Evolutionary conservation across 2,329 filamentous ascomycete genomes (phyloP).

Genomic region (Botrytis byssoidea): DNA sequence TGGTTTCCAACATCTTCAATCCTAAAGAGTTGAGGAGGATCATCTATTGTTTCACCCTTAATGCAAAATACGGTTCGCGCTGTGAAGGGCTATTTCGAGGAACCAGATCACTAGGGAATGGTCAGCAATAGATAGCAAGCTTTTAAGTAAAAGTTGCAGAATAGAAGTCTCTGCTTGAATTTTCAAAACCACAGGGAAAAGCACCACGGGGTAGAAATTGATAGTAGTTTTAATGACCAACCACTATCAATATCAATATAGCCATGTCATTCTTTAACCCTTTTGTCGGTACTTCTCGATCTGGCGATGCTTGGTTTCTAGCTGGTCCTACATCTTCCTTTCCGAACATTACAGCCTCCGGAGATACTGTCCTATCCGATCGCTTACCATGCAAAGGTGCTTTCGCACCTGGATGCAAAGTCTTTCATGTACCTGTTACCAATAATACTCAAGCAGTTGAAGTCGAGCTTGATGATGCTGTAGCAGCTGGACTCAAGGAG

Average conservation of each 20-base stretch:
- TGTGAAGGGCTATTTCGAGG: background rate
- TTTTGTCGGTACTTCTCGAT: constrained; percentile 25
- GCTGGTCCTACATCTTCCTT: constrained; percentile 19
- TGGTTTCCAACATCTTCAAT: background rate
- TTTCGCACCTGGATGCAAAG: constrained; percentile 57
- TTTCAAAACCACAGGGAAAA: background rate
- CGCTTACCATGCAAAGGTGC: constrained; percentile 40
- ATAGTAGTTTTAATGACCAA: background rate
- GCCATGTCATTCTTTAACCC: constrained; percentile 9
- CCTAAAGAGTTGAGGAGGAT: background rate
- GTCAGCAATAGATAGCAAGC: background rate
- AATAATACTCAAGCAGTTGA: constrained; percentile 42
- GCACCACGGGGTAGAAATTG: background rate
- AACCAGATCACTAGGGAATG: background rate
- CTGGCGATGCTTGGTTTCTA: constrained; percentile 23
- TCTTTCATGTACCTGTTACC: constrained; percentile 51
- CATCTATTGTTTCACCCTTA: background rate
- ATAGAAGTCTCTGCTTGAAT: background rate
- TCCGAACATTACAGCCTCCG: constrained; percentile 22
- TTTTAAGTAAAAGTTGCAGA: background rate
- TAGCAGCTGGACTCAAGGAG: constrained; percentile 45
- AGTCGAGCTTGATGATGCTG: constrained; percentile 38
- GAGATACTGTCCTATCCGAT: constrained; percentile 14
- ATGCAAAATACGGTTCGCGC: background rate
- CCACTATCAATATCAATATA: no score